phyloP scores from a whole-genome alignment of 306 rosid species.

The barrel medic (Medicago truncatula) region MtrunA17r5.0-ANR NC_053045.1:46807501-46808000 shows the following conservation, averaged over 20 bases:
- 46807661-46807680: conserved; percentile 99
- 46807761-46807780: conserved; percentile 93
- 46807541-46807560: background rate
- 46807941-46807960: conserved; percentile 1
- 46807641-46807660: conserved; percentile 67
- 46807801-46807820: conserved; percentile 22
- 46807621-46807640: conserved; percentile 29
- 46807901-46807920: conserved; percentile 6
- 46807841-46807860: conserved; percentile 26
- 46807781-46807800: conserved; percentile 28
- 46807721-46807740: conserved; percentile 84
- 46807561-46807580: conserved; percentile 28
- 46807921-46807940: background rate
- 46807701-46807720: conserved; percentile 82
- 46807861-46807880: conserved; percentile 10
- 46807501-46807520: conserved; percentile 41
- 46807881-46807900: conserved; percentile 10
- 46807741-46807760: conserved; percentile 80
- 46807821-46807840: conserved; percentile 6
- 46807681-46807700: conserved; percentile 79
- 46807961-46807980: conserved; percentile 28
- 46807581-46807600: conserved; percentile 19
- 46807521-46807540: conserved; percentile 12
- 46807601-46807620: conserved; percentile 13
- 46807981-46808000: conserved; percentile 25